Conservation (phyloP, 23 red algal genomes). For the Gracilaria caudata region DNA sequence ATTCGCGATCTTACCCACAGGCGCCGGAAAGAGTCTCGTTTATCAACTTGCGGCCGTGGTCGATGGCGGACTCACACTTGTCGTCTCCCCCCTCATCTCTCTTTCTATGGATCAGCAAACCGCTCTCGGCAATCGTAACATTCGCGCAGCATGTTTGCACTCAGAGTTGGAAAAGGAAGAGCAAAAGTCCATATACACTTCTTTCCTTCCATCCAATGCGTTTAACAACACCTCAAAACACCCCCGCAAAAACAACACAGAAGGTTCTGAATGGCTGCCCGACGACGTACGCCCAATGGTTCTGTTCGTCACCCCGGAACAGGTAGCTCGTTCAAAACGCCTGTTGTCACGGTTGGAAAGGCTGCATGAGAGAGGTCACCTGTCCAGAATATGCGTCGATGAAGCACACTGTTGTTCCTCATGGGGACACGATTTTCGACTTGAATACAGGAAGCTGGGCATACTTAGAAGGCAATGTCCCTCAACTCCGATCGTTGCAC, state of each 20-base stretch:
- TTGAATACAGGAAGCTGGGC: conserved; percentile 85
- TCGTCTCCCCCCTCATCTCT: conserved; percentile 90
- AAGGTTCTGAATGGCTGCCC: not conserved
- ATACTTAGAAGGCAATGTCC: conserved; percentile 72
- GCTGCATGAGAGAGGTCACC: conserved; percentile 39
- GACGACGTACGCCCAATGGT: conserved; percentile 61
- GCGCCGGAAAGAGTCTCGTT: conserved; percentile 92
- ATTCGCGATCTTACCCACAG: conserved; percentile 88
- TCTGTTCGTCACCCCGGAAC: conserved; percentile 93
- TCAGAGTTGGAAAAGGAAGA: conserved; percentile 46
- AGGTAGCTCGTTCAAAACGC: conserved; percentile 61
- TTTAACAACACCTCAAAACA: not conserved
- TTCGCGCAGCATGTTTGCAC: conserved; percentile 68
- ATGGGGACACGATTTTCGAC: conserved; percentile 95
- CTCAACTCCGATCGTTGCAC: conserved; percentile 77
- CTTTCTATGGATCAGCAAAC: conserved; percentile 87
- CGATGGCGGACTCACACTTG: conserved; percentile 80
- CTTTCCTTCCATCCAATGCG: conserved; percentile 30
- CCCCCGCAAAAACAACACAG: conserved; percentile 14
- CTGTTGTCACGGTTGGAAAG: conserved; percentile 68
- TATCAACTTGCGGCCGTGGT: conserved; percentile 87
- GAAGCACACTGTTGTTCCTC: conserved; percentile 92
- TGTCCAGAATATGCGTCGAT: conserved; percentile 82
- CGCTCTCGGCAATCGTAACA: conserved; percentile 26
- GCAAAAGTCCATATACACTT: conserved; percentile 43